Evolutionary conservation across 768 basidiomycete genomes (phyloP), one percentile per base, ranked within the genome.

Genomic region (Hericium erinaceus): DNA sequence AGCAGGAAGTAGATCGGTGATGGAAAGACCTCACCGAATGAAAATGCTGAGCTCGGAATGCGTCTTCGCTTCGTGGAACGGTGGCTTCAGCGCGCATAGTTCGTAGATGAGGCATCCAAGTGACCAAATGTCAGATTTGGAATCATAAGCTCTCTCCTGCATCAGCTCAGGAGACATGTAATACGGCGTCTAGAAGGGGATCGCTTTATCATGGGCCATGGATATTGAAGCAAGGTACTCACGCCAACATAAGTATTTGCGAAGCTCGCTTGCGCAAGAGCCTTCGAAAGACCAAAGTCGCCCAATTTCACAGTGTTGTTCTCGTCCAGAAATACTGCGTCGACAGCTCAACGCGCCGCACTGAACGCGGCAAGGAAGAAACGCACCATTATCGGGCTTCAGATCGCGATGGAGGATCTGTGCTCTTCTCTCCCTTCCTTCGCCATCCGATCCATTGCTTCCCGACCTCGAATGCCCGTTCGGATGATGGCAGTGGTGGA

Each of bases 91-190:
- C 0, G 95, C 93, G 62, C 95, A 98, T 40, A 98, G 81, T 72
- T 98, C 97, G 70, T 91, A 98, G 24, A 98, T 91, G 33, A 98
- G 79, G 72, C 97, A 99, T 1, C 97, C 97, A 28, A 98, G 78
- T 4, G 92, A 95, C 97, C 97, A 99, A 51, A 99, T 98, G 67
- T 99, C 97, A 0, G 91, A 93, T 73, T 98, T 99, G 7, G 92
- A 88, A 73, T 98, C 97, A 72, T 99, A 99, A 3, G 92, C 83
- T 68, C 92, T 94, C 68, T 98, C 95, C 74, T 91, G 92, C 82
- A 98, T 92, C 38, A 98, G 80, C 70, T 99, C 95, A 0, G 97
- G 97, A 1, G 94, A 97, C 97, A 99, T 98, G 75, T 99, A 98
- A 69, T 98, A 95, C 3, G 97, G 97, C 3, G 97, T 99, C 94